Percentiles rank a stretch among this genome's conserved stretches.
Conservation (phyloP, 192 early-diverging fungal genomes). For the Coemansia sp. region DNA sequence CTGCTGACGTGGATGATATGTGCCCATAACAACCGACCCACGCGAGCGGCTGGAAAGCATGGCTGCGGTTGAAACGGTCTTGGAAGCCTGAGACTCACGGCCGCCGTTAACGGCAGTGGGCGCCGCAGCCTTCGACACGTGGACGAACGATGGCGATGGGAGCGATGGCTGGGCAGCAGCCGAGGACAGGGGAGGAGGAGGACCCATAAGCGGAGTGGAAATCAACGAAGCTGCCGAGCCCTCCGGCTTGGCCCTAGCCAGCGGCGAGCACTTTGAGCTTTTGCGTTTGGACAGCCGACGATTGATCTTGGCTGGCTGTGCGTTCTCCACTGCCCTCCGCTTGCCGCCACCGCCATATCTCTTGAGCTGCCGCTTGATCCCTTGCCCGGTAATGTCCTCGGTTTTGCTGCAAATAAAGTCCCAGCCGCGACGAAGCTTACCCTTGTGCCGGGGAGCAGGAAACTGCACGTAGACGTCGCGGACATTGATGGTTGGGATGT, state of each 20-base stretch:
- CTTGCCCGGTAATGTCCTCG: conserved; percentile 46
- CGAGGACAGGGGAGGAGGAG: conserved; percentile 6
- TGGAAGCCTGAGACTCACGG: conserved; percentile 1
- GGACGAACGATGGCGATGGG: conserved; percentile 37
- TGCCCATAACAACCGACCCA: conserved; percentile 1
- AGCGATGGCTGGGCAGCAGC: not conserved
- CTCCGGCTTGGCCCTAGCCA: not conserved
- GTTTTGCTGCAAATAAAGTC: conserved; percentile 53
- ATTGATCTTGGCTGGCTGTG: conserved; percentile 5
- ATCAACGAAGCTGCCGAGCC: conserved; percentile 11
- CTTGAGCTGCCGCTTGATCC: conserved; percentile 46
- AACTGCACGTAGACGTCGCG: conserved; percentile 51
- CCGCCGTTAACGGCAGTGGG: conserved; percentile 32
- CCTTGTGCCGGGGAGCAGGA: conserved; percentile 31
- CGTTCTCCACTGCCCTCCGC: conserved; percentile 36
- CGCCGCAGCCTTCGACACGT: conserved; percentile 9
- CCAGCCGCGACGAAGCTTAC: conserved; percentile 50
- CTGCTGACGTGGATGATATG: conserved; percentile 1
- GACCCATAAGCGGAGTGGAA: conserved; percentile 23
- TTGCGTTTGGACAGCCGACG: conserved; percentile 12
- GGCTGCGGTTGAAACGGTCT: not conserved
- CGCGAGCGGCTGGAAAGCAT: not conserved
- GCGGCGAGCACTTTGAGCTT: conserved; percentile 9
- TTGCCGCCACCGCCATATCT: conserved; percentile 52
- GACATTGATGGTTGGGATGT: conserved; percentile 47